These are phyloP conservation scores for Diplodia scrobiculata DNA, from an alignment of 2,329 filamentous ascomycete species.

Conservation along the genomic window DNA sequence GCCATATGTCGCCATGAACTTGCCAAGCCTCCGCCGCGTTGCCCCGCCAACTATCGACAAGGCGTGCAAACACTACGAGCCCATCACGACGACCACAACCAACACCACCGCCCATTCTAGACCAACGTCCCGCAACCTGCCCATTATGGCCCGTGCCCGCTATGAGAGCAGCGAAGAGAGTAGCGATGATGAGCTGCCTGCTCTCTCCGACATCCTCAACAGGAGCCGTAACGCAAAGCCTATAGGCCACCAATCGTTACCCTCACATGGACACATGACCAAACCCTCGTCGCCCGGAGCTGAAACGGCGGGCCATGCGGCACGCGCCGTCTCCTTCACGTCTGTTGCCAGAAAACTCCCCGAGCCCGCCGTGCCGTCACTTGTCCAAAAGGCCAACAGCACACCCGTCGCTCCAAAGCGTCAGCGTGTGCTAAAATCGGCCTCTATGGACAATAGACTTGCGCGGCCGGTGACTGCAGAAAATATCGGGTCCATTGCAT, in stretches of 20 bases:
- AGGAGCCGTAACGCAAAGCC: constrained; percentile 5
- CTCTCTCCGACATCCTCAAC: constrained; percentile 4
- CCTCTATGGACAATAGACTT: constrained; percentile 38
- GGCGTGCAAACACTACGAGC: background rate
- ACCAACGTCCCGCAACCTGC: background rate
- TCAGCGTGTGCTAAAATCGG: constrained; percentile 40
- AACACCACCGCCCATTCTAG: background rate
- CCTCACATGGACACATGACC: background rate
- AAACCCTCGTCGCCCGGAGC: background rate
- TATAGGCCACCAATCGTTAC: background rate
- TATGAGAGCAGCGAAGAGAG: constrained; percentile 25
- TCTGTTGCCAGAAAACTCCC: background rate
- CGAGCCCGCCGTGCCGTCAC: background rate
- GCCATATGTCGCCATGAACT: constrained; percentile 25
- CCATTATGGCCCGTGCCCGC: constrained; percentile 16
- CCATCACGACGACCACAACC: background rate
- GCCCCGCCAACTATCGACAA: constrained; percentile 27
- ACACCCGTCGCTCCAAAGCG: constrained; percentile 36
- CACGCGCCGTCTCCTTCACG: too few species aligned
- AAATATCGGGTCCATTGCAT: constrained; percentile 36
- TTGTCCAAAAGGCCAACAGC: constrained; percentile 34
- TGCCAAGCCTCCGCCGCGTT: constrained; percentile 20
- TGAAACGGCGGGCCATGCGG: too few species aligned
- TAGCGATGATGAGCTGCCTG: constrained; percentile 25
- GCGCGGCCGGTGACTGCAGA: constrained; percentile 29